Evolutionary conservation across 352 stramenopile genomes (phyloP).

Genomic region (Phytophthora multivora): DNA sequence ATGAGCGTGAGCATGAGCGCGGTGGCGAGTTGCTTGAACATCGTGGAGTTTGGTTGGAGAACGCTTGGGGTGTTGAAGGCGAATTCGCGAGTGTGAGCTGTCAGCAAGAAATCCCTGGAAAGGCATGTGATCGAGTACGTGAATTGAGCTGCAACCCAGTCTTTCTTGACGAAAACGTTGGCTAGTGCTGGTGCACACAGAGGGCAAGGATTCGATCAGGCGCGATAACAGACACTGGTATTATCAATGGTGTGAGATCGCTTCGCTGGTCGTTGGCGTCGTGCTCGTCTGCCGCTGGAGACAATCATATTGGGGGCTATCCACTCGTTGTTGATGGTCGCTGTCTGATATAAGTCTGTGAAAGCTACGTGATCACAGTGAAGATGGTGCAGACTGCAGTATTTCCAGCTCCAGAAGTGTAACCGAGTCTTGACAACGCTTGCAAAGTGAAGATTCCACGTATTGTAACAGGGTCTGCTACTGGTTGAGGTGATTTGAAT

Average conservation of each 20-base stretch:
- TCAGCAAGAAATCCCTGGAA: background rate
- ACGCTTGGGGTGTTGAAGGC: constrained; percentile 14
- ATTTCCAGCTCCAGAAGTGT: background rate
- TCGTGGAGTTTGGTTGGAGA: constrained; percentile 3
- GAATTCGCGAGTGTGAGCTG: constrained; percentile 20
- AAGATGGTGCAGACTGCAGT: background rate
- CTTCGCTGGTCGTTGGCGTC: background rate
- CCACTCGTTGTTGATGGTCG: too few species aligned
- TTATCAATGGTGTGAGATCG: background rate
- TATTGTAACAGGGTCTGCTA: too few species aligned
- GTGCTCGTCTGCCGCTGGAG: background rate
- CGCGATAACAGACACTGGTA: too few species aligned
- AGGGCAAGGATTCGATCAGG: background rate
- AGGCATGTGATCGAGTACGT: background rate
- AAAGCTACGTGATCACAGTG: background rate
- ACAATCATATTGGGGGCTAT: too few species aligned
- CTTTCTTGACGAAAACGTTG: background rate
- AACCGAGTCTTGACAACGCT: too few species aligned
- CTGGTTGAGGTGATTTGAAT: too few species aligned
- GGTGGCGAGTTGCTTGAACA: constrained; percentile 24
- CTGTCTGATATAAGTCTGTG: background rate
- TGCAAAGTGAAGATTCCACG: too few species aligned
- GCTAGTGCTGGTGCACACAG: constrained; percentile 4
- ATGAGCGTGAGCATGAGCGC: constrained; percentile 6
- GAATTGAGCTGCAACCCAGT: background rate